phyloP scores from a whole-genome alignment of 495 filamentous ascomycete species.

The Neurospora pannonica region DNA sequence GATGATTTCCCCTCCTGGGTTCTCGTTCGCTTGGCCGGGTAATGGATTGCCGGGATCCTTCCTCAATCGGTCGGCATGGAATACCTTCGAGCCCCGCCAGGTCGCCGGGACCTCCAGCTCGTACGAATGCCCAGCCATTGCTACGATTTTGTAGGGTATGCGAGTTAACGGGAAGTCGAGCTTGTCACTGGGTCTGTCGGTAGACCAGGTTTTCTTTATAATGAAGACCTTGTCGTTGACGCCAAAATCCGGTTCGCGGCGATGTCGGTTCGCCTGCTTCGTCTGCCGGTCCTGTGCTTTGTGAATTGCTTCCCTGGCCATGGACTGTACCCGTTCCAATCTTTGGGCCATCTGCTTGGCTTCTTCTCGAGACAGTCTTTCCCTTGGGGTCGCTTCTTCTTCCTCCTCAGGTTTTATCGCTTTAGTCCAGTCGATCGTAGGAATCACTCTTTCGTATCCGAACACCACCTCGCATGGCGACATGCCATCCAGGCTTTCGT shows the following conservation, averaged over 20 bases:
- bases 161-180: slow-evolving; percentile 2
- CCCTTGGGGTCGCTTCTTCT: too few relatives aligned
- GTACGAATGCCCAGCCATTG: background rate
- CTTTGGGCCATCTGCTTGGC: too few relatives aligned
- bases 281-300: background rate
- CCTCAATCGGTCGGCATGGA: background rate
- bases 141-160: background rate
- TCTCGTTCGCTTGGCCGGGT: background rate
- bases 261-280: slow-evolving; percentile 2
- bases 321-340: too few relatives aligned
- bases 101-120: background rate
- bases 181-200: slow-evolving; percentile 1
- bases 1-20: background rate
- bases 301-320: too few relatives aligned
- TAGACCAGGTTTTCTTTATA: background rate
- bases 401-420: too few relatives aligned
- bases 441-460: background rate
- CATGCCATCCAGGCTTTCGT: background rate
- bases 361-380: too few relatives aligned
- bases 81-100: background rate
- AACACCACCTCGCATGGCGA: background rate
- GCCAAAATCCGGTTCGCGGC: slow-evolving; percentile 1
- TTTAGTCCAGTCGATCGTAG: background rate
- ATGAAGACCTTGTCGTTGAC: slow-evolving; percentile 4
- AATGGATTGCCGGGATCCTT: slow-evolving; percentile 1